Evolutionary conservation across 1,284 basidiomycete genomes (phyloP).

Genomic region (Pholiota adiposa): DNA sequence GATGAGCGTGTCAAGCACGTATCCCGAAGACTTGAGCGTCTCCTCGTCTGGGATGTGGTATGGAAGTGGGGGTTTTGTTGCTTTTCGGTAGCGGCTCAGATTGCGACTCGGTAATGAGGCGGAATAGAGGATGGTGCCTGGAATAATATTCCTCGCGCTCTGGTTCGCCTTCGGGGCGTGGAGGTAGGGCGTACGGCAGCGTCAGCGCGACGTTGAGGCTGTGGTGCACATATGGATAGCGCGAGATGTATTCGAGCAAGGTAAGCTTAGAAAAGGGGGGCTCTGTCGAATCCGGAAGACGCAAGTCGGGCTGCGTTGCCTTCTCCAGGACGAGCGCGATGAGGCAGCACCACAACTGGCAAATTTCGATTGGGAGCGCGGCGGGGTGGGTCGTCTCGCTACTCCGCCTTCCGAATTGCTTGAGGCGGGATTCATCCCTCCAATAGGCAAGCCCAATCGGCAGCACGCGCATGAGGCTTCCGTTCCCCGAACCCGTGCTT

Average conservation of each 20-base stretch:
- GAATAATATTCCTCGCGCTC: slow-evolving; percentile 37
- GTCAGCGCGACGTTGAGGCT: slow-evolving; percentile 35
- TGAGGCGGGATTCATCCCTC: slow-evolving; percentile 33
- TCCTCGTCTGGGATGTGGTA: slow-evolving; percentile 33
- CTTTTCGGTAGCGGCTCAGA: slow-evolving; percentile 7
- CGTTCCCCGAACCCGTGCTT: slow-evolving; percentile 36
- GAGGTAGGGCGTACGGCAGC: slow-evolving; percentile 25
- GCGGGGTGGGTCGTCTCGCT: slow-evolving; percentile 46
- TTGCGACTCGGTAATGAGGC: slow-evolving; percentile 31
- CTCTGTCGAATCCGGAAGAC: slow-evolving; percentile 7
- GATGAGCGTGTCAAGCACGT: slow-evolving; percentile 41
- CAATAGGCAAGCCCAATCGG: slow-evolving; percentile 46
- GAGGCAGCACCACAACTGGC: slow-evolving; percentile 40
- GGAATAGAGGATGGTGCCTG: slow-evolving; percentile 39
- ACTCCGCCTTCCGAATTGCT: slow-evolving; percentile 38
- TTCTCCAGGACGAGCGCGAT: slow-evolving; percentile 37
- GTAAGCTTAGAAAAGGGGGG: slow-evolving; percentile 38
- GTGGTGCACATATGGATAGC: slow-evolving; percentile 36
- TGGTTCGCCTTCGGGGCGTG: slow-evolving; percentile 13
- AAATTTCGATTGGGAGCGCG: slow-evolving; percentile 42
- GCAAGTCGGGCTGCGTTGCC: slow-evolving; percentile 6
- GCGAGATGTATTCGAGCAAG: slow-evolving; percentile 38
- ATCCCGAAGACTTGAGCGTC: slow-evolving; percentile 41
- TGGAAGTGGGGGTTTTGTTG: slow-evolving; percentile 20
- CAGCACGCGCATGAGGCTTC: slow-evolving; percentile 46